Base-by-base conservation (phyloP, 2,329 filamentous ascomycete species). In the Lachnellula subtilissima region DNA sequence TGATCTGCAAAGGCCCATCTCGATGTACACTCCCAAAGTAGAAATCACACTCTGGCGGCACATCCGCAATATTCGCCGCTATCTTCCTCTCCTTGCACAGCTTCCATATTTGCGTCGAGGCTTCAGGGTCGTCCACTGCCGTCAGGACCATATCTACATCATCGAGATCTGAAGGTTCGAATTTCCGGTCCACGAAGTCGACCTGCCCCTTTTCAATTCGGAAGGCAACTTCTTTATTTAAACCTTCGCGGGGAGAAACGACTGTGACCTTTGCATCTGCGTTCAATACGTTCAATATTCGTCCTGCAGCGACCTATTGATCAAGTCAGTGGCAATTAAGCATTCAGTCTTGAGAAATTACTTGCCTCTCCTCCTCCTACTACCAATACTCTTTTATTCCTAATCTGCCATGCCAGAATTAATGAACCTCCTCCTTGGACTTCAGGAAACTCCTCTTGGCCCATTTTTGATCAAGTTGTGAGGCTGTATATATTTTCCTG, bases 1-100 rank as follows among this genome's bases (percentile, higher is more conserved):
- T 99, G 67, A 99, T 87, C 76, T 99, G 94, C 58, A 99, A 74
- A 5, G 94, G 94, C 0, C 94, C 94, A 71, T 99, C 94, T 50
- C 94, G 87, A 74, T 99, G 90, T 40, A 97, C 87, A 70, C 89
- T 94, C 60, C 94, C 94, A 75, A 99, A 99, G 78, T 97, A 99
- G 71, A 99, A 99, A 70, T 99, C 94, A 73, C 94, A 99, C 72
- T 99, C 94, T 0, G 91, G 83, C 0, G 94, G 94, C 3, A 99
- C 94, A 70, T 99, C 94, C 64, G 94, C 94, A 63, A 99, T 96
- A 73, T 99, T 99, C 55, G 91, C 92, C 5, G 91, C 85, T 62
- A 97, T 89, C 58, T 85, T 85, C 58, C 79, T 82, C 71, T 91
- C 82, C 72, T 96, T 93, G 80, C 93, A 97, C 23, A 96, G 80